Base-by-base conservation (phyloP, 139 green algal genomes). In the Chlamydomonas sp. region DNA sequence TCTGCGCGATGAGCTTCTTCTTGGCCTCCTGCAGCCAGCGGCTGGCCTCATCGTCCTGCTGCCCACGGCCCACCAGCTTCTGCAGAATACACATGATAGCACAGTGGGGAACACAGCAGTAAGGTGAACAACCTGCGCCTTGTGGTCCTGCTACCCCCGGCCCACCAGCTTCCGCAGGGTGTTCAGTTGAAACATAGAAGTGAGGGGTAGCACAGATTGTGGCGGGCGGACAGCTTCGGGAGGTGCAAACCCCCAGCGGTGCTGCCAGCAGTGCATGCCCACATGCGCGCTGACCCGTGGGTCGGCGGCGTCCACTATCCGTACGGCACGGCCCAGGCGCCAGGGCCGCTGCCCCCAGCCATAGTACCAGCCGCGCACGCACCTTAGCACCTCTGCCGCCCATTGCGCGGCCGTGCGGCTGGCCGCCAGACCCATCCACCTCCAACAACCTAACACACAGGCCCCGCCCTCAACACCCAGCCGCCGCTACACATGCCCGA, bases 11-110 rank as follows among this genome's bases (percentile, higher is more conserved):
- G 5, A 92, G 85, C 85, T 92, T 89, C 67, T 73, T 62, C 85
- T 92, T 92, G 17, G 83, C 79, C 6, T 92, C 89, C 59, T 85
- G 69, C 72, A 92, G 72, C 89, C 89, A 92, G 49, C 69, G 64
- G 58, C 72, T 74, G 9, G 88, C 81, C 62, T 78, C 78, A 69
- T 90, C 85, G 84, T 76, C 77, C 3, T 10, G 18, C 49, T 89
- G 61, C 18, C 84, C 84, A 76, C 78, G 78, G 84, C 84, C 76
- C 57, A 89, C 63, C 66, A 89, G 64, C 59, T 84, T 89, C 76
- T 83, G 76, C 66, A 17, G 69, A 71, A 59, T 17, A 59, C 9
- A 63, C 57, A 58, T 31, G 63, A 1, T 9, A 7, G 63, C 10
- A 16, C 6, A 20, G 63, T 15, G 63, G 64, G 15, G 31, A 49